Percentiles rank a stretch among this genome's conserved stretches.
Conservation (phyloP, 176 grass and related monocot species). For the Sorghum bicolor region Sorghum_bicolor_NCBIv3 NC_012879.2:1567001-1567500, state of each 20-base stretch:
- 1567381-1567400: not conserved
- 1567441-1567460: not conserved
- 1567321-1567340: not conserved
- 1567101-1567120: not conserved
- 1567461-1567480: not conserved
- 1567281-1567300: not conserved
- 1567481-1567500: not conserved
- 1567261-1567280: not conserved
- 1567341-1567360: not conserved
- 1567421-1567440: not conserved
- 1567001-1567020: not conserved
- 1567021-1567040: not conserved
- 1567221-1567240: not conserved
- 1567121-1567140: constrained; percentile 7
- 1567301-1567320: not conserved
- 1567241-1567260: not conserved
- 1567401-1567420: not conserved
- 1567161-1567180: not conserved
- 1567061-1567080: not conserved
- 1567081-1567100: not conserved
- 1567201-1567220: not conserved
- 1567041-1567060: not conserved
- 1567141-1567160: not conserved
- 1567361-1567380: not conserved
- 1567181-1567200: not conserved